Evolutionary conservation across 2,329 filamentous ascomycete genomes (phyloP), one percentile per base, ranked within the genome.

Genomic region (Fusarium siculi): DNA sequence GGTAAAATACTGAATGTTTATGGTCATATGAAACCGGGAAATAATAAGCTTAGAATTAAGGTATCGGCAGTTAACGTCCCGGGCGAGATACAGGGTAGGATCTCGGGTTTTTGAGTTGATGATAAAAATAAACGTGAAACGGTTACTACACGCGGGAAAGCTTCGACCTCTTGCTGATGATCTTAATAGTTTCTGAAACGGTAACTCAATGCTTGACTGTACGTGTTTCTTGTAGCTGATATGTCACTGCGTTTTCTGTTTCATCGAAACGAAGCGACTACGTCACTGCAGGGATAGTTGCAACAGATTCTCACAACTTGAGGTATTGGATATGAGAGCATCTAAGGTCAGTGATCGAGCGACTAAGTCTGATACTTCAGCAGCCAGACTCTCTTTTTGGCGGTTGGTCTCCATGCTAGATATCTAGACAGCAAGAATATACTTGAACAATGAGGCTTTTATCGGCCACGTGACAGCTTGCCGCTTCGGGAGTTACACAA

Each of bases 41-140:
- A 37, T 16, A 19, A 47, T 42, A 40, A 37, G 15, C 7, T 25
- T n/a, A 49, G 21, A 47, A 39, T 34, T 54, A 66, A 32, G 36
- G 34, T 43, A 23, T 58, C 50, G 61, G 63, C 25, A 66, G 32
- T 66, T 18, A 21, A 37, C 4, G 8, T 49, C 40, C 61, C 63
- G 49, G 25, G 1, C 0, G 12, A 18, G 25, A 28, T 58, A 49
- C 56, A 66, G 63, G 61, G 63, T 66, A 66, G 43, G 43, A 47
- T 32, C 7, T 37, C 9, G 9, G 14, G 19, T 14, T 63, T 34
- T 14, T 36, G 9, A 55, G 59, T 64, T 47, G 25, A 21, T 6
- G 40, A 46, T 65, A 65, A 65, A 65, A 65, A 65, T 65, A 65
- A 65, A 65, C 14, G 34, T 56, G 60, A 65, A 65, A 65, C 63